Evolutionary conservation across 495 filamentous ascomycete species (phyloP).

Genomic region (Daldinia concentrica): DNA sequence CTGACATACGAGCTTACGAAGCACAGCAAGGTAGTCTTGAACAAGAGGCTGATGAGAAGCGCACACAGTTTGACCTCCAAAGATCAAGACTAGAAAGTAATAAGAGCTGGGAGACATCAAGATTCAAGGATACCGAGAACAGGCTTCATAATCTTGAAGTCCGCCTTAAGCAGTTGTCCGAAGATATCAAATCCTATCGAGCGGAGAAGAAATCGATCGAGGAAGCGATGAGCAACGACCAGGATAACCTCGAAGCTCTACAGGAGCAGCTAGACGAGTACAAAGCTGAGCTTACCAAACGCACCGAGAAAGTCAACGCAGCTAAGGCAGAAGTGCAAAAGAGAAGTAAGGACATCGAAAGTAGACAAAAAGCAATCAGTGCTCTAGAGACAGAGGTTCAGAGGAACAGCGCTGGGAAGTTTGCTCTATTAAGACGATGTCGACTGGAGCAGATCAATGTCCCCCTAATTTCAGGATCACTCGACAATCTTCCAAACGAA

Average conservation of each 20-base stretch:
- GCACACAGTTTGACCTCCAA: conserved; percentile 84
- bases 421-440: conserved; percentile 84
- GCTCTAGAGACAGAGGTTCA: conserved; percentile 83
- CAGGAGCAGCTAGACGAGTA: conserved; percentile 74
- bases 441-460: conserved; percentile 92
- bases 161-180: conserved; percentile 69
- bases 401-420: conserved; percentile 81
- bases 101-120: conserved; percentile 78
- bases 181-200: conserved; percentile 73
- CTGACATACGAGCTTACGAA: conserved; percentile 91
- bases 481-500: conserved; percentile 88
- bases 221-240: conserved; percentile 73
- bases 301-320: conserved; percentile 78
- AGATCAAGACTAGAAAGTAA: conserved; percentile 81
- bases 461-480: conserved; percentile 79
- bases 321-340: conserved; percentile 86
- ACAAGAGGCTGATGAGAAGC: conserved; percentile 86
- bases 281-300: conserved; percentile 70
- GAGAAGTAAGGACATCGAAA: conserved; percentile 81
- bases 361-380: conserved; percentile 77
- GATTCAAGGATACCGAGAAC: conserved; percentile 71
- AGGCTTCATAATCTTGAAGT: conserved; percentile 74
- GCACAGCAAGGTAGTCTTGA: conserved; percentile 90
- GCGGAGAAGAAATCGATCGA: conserved; percentile 77
- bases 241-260: conserved; percentile 79